Evolutionary conservation across 2,329 filamentous ascomycete species (phyloP).

Genomic region (Parascedosporium putredinis): DNA sequence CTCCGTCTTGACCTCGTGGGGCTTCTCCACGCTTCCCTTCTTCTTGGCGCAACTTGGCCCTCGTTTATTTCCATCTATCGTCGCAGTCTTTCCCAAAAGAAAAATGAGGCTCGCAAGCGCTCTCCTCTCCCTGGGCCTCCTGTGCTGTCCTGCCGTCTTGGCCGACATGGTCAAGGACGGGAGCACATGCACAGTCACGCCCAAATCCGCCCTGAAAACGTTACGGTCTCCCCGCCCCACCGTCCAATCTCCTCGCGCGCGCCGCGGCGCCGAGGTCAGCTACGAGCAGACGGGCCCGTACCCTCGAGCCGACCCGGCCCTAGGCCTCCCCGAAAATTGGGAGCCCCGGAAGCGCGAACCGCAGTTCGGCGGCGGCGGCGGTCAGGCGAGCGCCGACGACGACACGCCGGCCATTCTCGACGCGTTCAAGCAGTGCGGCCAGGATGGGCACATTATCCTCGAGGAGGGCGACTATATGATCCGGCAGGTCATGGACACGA

Average conservation of each 20-base stretch:
- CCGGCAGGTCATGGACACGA: slow-evolving; percentile 23
- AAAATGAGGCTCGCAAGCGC: neutral
- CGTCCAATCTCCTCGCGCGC: neutral
- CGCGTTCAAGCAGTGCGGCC: slow-evolving; percentile 22
- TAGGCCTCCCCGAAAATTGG: neutral
- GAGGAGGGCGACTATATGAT: slow-evolving; percentile 24
- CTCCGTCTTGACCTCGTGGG: neutral
- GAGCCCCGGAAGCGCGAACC: neutral
- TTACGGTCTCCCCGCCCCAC: neutral
- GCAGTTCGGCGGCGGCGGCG: slow-evolving; percentile 10
- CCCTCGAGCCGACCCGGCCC: neutral
- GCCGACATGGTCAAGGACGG: slow-evolving; percentile 5
- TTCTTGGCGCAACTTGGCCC: neutral
- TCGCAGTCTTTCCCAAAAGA: too few species aligned
- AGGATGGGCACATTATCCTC: slow-evolving; percentile 21
- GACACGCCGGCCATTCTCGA: slow-evolving; percentile 21
- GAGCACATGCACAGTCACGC: slow-evolving; percentile 5
- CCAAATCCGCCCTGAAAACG: neutral
- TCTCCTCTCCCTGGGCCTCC: neutral
- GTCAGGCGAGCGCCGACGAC: slow-evolving; percentile 16
- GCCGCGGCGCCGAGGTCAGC: neutral
- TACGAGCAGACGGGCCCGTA: neutral
- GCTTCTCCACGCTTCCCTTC: neutral
- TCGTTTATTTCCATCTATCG: neutral
- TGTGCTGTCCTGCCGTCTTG: neutral